Evolutionary conservation across 2,329 filamentous ascomycete genomes (phyloP).

Genomic region (Fusarium phyllophilum): DNA sequence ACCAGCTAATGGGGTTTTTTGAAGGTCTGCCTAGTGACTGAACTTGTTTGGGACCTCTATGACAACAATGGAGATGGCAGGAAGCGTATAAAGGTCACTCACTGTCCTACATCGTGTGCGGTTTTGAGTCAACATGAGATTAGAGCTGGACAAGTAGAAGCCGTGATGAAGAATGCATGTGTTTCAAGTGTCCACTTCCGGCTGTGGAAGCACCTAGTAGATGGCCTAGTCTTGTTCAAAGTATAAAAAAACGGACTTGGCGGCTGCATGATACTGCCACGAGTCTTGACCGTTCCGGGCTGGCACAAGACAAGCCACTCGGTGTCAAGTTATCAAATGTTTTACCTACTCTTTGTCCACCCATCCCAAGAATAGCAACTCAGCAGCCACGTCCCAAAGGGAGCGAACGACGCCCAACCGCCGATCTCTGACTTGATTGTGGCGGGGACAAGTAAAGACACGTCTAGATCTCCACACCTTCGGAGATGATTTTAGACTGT

Average conservation of each 20-base stretch:
- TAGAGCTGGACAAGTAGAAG: neutral
- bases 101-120: neutral
- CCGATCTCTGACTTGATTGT: conserved; percentile 27
- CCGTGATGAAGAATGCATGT: conserved; percentile 17
- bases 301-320: conserved; percentile 5
- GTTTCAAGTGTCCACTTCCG: conserved; percentile 27
- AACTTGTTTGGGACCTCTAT: neutral
- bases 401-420: conserved; percentile 18
- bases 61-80: neutral
- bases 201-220: conserved; percentile 9
- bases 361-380: conserved; percentile 31
- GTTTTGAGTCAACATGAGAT: conserved; percentile 21
- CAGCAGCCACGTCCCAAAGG: conserved; percentile 18
- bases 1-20: neutral
- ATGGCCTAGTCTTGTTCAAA: neutral
- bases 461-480: conserved; percentile 9
- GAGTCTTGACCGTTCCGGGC: conserved; percentile 11
- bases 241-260: neutral
- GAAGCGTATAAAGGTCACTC: neutral
- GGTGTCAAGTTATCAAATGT: neutral
- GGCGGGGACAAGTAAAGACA: conserved; percentile 23
- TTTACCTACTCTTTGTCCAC: conserved; percentile 1
- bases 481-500: conserved; percentile 16
- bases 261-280: neutral
- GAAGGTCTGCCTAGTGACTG: neutral